Conservation (phyloP, 805 yeast genomes). For the Barnettozyma siamensis region DNA sequence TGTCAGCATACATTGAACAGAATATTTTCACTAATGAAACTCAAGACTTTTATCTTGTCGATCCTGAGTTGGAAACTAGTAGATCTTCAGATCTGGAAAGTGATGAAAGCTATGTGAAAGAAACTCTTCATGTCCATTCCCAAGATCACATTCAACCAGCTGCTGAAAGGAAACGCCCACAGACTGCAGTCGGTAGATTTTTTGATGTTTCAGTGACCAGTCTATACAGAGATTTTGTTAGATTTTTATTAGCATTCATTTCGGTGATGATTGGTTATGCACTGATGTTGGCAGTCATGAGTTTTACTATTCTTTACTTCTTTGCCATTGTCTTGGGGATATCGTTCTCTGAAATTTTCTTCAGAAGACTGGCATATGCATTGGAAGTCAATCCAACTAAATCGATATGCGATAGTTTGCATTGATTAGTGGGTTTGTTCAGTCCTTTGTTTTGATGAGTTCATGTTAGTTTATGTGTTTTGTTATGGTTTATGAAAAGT, state of each 20-base stretch:
- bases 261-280: conserved; percentile 66
- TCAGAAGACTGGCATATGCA: conserved; percentile 46
- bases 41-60: not conserved
- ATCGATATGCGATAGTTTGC: conserved; percentile 6
- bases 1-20: conserved; percentile 60
- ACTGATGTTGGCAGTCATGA: conserved; percentile 76
- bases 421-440: conserved; percentile 1
- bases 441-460: too few species aligned
- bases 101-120: not conserved
- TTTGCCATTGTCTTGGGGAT: conserved; percentile 70
- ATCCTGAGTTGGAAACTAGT: not conserved
- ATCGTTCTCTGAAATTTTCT: conserved; percentile 63
- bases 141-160: not conserved
- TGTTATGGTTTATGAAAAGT: not conserved
- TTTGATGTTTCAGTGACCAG: conserved; percentile 31
- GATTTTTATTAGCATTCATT: conserved; percentile 50
- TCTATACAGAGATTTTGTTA: conserved; percentile 45
- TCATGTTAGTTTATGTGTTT: too few species aligned
- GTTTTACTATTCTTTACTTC: conserved; percentile 58
- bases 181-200: conserved; percentile 26
- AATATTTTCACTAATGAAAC: conserved; percentile 36
- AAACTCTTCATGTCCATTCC: not conserved
- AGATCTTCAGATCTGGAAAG: conserved; percentile 3
- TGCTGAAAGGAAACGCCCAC: not conserved
- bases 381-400: conserved; percentile 3